Evolutionary conservation across 2,329 filamentous ascomycete genomes (phyloP).

Genomic region (Fusarium hostae): DNA sequence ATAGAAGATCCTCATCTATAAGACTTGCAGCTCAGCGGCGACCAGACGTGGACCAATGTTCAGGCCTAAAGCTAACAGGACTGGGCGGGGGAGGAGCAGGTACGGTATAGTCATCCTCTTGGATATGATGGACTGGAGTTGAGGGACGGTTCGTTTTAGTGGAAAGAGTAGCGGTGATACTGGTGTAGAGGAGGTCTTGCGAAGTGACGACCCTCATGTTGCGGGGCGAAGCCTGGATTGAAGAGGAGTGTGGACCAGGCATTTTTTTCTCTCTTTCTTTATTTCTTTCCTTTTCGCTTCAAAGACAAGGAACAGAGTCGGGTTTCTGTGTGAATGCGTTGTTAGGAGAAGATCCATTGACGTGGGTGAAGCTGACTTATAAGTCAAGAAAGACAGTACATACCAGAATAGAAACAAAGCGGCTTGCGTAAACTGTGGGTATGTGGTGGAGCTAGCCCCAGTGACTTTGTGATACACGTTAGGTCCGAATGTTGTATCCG

Average conservation of each 20-base stretch:
- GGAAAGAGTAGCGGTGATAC: constrained; percentile 62
- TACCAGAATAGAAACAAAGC: constrained; percentile 34
- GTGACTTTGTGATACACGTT: constrained; percentile 27
- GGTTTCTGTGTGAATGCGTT: constrained; percentile 19
- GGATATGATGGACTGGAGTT: constrained; percentile 62
- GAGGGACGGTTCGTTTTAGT: constrained; percentile 56
- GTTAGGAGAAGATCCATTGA: constrained; percentile 3
- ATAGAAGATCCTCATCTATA: constrained; percentile 13
- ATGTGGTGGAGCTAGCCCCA: constrained; percentile 34
- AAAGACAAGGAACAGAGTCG: background rate
- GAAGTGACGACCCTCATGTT: constrained; percentile 57
- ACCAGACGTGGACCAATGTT: constrained; percentile 62
- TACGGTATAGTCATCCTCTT: constrained; percentile 70
- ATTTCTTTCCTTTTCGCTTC: constrained; percentile 28
- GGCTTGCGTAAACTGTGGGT: constrained; percentile 45
- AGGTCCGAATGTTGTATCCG: constrained; percentile 1
- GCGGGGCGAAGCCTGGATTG: constrained; percentile 60
- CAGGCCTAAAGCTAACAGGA: constrained; percentile 69
- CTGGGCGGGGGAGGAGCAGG: constrained; percentile 74
- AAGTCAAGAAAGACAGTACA: constrained; percentile 21
- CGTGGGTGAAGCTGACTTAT: constrained; percentile 15
- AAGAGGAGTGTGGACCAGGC: constrained; percentile 52
- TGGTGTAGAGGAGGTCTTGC: constrained; percentile 65
- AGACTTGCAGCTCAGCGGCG: constrained; percentile 42
- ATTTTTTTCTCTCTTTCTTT: constrained; percentile 41